Base-by-base conservation (phyloP, 129 eudicot genomes). In the Heracleum sosnowskyi region DNA sequence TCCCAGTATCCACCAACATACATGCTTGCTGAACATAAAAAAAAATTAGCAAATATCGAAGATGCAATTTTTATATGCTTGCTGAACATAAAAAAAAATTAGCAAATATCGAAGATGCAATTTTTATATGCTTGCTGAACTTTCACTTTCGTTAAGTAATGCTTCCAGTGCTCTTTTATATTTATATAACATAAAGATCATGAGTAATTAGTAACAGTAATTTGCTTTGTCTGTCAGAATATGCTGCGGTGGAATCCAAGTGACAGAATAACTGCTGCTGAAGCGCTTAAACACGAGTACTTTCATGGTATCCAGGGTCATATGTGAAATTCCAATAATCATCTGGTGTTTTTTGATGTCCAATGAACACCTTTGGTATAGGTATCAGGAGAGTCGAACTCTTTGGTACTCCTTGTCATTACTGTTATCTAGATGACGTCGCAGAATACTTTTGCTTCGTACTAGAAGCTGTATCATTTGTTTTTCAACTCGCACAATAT, bases 251-350 rank as follows among this genome's bases (percentile, higher is more conserved):
- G 44, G 77, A 74, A 74, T 45, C 62, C 77, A 11, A 49, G 29
- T 18, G 64, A 75, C n/a, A 47, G 64, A 39, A 47, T 75, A 15
- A 75, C 64, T 29, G 78, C 78, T 46, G 16, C 22, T 46, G 42
- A 75, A 44, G 66, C 78, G 10, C 78, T 75, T 31, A 75, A 47
- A n/a, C 64, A 47, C 31, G 53, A 33, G 40, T 75, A 75, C 42
- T 45, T 74, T 57, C 4, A 2, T 26, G 42, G 51, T 47, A 28
- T 28, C 20, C 15, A 29, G 40, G 24, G 31, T 75, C 35, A 2
- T 33, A 35, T 33, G 49, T 74, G 77, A 74, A 7, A 40, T 44
- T 20, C 16, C 47, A 46, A 42, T 42, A 49, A 26, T 73, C 60
- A 39, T 28, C 0, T 0, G 20, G 18, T 4, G 31, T 72, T 40